Evolutionary conservation across 305 asterid genomes (phyloP), one percentile per base, ranked within the genome.

Genomic region (Solanum chacoense): DNA sequence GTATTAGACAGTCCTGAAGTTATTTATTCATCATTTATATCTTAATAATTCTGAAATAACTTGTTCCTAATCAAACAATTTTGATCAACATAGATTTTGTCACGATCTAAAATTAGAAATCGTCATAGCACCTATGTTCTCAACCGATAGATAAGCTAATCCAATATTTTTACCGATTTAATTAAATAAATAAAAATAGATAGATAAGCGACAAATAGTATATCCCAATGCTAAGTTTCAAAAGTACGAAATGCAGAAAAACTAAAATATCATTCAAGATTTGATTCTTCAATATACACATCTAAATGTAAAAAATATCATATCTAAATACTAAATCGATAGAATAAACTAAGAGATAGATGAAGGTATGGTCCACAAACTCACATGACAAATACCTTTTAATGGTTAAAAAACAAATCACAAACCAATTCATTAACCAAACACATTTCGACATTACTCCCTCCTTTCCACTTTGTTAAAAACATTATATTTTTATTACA

Each of bases 1-100:
- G 1, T 55, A 18, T 55, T 55, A 18, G 5, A 55, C 0, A 18
- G 2, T 50, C 0, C 2, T 18, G 11, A 18, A 0, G 1, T 20
- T 55, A 18, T 55, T 55, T 55, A 55, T 55, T 3, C 5, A 50
- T 3, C 0, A 50, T 50, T 50, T 50, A 50, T 50, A 50, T 50
- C 10, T 55, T 18, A 18, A 55, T 55, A 18, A 55, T 55, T 55
- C 0, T 1, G 1, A 7, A 55, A 55, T 55, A 55, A 55, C 2
- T 55, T 16, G n/a, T 50, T 50, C 4, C 9, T 7, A 50, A 7
- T 7, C 65, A 50, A 16, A 16, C 8, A 5, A 6, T 14, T 50
- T 6, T 0, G 3, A 50, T 50, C 63, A 50, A 16, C n/a, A 50
- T 40, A 40, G 2, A 11, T 40, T 40, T 40, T 40, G 16, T 40